Percentiles rank a stretch among this genome's conserved stretches.
Conservation (phyloP, 2,329 filamentous ascomycete genomes). For the Fusarium torreyae region DNA sequence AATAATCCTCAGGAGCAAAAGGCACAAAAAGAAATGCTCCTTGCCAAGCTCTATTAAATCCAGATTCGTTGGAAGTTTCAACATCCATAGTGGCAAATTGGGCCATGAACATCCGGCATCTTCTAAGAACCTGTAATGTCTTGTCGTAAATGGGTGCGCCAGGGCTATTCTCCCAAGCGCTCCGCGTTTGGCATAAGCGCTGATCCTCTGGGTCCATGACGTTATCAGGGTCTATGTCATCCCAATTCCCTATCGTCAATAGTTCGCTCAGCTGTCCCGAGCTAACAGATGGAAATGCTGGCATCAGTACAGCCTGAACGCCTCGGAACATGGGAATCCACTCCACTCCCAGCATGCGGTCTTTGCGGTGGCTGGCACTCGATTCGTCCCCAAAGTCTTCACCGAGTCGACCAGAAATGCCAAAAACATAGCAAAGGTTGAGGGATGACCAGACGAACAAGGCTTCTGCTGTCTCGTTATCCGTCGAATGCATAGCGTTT, state of each 20-base stretch:
- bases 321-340: slow-evolving; percentile 21
- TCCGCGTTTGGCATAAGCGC: neutral
- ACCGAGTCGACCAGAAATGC: slow-evolving; percentile 5
- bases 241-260: neutral
- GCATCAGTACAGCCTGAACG: neutral
- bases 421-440: slow-evolving; percentile 13
- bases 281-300: accelerated
- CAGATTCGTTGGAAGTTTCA: accelerated
- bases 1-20: slow-evolving; percentile 1
- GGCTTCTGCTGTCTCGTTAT: accelerated
- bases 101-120: slow-evolving; percentile 10
- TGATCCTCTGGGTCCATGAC: neutral
- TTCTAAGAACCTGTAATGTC: neutral
- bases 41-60: neutral
- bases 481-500: accelerated
- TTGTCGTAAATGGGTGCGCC: slow-evolving; percentile 11
- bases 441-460: slow-evolving; percentile 15
- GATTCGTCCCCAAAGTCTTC: slow-evolving; percentile 11
- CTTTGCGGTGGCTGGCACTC: neutral
- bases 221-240: neutral
- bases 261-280: neutral
- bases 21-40: slow-evolving; percentile 6
- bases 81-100: neutral
- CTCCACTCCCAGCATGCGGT: neutral
- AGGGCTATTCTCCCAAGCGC: neutral